These are phyloP conservation scores for Sphaerulina vaccinii DNA, from an alignment of 2,329 filamentous ascomycete genomes.

Conservation along the genomic window DNA sequence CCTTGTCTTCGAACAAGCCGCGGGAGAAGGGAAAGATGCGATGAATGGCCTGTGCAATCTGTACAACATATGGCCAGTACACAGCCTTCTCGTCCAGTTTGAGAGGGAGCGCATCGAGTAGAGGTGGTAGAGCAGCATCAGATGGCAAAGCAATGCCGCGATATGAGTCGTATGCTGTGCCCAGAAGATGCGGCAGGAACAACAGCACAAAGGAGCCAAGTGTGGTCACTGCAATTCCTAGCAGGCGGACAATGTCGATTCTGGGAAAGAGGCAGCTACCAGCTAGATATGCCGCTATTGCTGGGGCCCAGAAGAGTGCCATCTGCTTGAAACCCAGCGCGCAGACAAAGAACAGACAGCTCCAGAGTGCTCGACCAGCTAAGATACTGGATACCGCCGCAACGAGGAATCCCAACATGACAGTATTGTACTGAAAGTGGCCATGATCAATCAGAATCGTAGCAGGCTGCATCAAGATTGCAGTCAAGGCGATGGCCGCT, in stretches of 20 bases:
- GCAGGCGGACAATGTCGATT: constrained; percentile 65
- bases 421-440: constrained; percentile 97
- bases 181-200: constrained; percentile 71
- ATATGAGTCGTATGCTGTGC: constrained; percentile 66
- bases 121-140: constrained; percentile 45
- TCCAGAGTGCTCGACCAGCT: constrained; percentile 80
- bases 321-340: constrained; percentile 99
- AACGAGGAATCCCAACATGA: constrained; percentile 90
- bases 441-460: constrained; percentile 92
- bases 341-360: constrained; percentile 87
- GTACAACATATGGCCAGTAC: constrained; percentile 73
- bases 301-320: constrained; percentile 95
- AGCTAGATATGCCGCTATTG: constrained; percentile 86
- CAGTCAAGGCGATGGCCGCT: constrained; percentile 78
- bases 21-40: constrained; percentile 94
- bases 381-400: constrained; percentile 86
- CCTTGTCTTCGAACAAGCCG: constrained; percentile 98
- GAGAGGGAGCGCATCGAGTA: constrained; percentile 63
- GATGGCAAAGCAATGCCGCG: constrained; percentile 62
- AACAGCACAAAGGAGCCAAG: constrained; percentile 70
- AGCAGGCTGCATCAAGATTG: constrained; percentile 87
- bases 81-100: constrained; percentile 61
- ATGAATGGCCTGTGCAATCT: constrained; percentile 79
- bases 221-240: constrained; percentile 74
- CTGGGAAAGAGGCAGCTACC: constrained; percentile 79